phyloP scores from a whole-genome alignment of 352 stramenopile species.

The Phytophthora idaei region DNA sequence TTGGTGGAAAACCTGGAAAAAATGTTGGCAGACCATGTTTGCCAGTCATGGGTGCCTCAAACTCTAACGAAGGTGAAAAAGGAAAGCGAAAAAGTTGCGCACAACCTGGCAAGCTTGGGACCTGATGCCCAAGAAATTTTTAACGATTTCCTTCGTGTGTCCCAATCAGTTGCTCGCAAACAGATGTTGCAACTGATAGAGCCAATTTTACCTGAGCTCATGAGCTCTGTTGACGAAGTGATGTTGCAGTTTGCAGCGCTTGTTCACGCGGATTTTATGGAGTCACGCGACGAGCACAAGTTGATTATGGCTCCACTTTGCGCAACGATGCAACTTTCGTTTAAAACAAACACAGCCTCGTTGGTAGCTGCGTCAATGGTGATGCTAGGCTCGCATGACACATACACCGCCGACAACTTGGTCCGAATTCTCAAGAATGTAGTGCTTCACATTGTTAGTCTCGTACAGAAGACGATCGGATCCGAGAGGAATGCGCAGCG shows the following conservation, averaged over 20 bases:
- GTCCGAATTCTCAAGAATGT: constrained; percentile 38
- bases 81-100: neutral
- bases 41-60: constrained; percentile 33
- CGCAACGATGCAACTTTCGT: constrained; percentile 2
- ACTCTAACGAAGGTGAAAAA: constrained; percentile 15
- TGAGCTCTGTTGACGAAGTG: constrained; percentile 25
- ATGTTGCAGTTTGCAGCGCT: constrained; percentile 19
- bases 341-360: constrained; percentile 2
- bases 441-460: constrained; percentile 26
- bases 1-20: constrained; percentile 38
- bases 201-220: constrained; percentile 21
- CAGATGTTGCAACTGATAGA: constrained; percentile 23
- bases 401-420: constrained; percentile 25
- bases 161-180: constrained; percentile 12
- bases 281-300: constrained; percentile 29
- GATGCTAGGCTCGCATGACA: constrained; percentile 20
- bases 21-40: constrained; percentile 43
- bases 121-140: constrained; percentile 28
- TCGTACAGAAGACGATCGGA: constrained; percentile 23
- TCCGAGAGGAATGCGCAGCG: constrained; percentile 5
- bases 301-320: constrained; percentile 26
- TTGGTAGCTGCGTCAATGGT: constrained; percentile 30
- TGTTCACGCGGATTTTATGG: constrained; percentile 31
- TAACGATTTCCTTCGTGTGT: constrained; percentile 22
- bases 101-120: constrained; percentile 16